phyloP scores from a whole-genome alignment of 257 asterid genomes.

The Linderniella brevidens region DNA sequence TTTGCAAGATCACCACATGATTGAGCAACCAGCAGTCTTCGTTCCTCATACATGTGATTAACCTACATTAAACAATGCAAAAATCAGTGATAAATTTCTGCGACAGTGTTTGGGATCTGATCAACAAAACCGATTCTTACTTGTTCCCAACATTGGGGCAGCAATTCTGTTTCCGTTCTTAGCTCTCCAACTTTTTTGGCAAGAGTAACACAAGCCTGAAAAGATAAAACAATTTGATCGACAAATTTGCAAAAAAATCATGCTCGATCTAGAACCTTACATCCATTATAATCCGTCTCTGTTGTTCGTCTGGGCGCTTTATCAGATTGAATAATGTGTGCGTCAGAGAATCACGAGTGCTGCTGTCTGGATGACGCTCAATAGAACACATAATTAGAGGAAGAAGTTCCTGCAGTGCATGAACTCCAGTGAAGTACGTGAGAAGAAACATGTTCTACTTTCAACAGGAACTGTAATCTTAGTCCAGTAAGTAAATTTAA shows the following conservation, averaged over 20 bases:
- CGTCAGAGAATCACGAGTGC: slow-evolving; percentile 87
- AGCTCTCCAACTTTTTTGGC: slow-evolving; percentile 89
- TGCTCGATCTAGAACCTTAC: slow-evolving; percentile 35
- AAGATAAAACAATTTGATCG: slow-evolving; percentile 11
- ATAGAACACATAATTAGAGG: slow-evolving; percentile 98
- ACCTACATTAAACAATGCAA: slow-evolving; percentile 27
- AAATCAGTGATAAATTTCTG: too few relatives aligned
- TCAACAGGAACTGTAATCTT: too few relatives aligned
- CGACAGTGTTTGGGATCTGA: too few relatives aligned
- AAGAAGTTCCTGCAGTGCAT: slow-evolving; percentile 67
- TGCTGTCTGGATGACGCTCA: slow-evolving; percentile 90
- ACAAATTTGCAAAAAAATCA: slow-evolving; percentile 12
- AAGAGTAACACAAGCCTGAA: slow-evolving; percentile 92
- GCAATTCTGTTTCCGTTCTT: slow-evolving; percentile 92
- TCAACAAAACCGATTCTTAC: slow-evolving; percentile 29
- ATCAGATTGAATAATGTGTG: slow-evolving; percentile 94
- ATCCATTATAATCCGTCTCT: slow-evolving; percentile 90
- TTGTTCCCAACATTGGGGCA: slow-evolving; percentile 99
- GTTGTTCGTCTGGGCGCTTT: slow-evolving; percentile 98
- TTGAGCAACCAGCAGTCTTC: slow-evolving; percentile 96
- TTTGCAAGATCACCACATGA: slow-evolving; percentile 98
- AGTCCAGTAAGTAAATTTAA: too few relatives aligned
- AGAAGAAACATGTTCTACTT: too few relatives aligned
- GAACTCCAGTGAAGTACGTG: slow-evolving; percentile 4
- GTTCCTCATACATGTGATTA: slow-evolving; percentile 98